Evolutionary conservation across 495 filamentous ascomycete species (phyloP).

Genomic region (Cryomyces minteri): DNA sequence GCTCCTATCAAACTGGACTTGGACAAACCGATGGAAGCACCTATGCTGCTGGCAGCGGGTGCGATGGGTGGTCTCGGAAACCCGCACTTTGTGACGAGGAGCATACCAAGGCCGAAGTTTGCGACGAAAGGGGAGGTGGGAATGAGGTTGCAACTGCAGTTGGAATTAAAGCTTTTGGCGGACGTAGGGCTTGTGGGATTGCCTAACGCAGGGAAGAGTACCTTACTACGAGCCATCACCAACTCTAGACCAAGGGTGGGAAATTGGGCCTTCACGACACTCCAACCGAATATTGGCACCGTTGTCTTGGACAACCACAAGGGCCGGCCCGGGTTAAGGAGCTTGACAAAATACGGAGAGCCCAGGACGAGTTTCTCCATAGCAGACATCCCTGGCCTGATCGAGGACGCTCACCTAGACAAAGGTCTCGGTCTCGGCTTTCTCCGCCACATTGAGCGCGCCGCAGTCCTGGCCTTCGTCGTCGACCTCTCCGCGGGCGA

Average conservation of each 20-base stretch:
- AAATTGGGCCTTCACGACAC: conserved; percentile 91
- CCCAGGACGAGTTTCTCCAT: conserved; percentile 68
- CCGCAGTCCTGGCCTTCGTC: conserved; percentile 82
- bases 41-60: conserved; percentile 79
- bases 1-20: conserved; percentile 69
- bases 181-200: conserved; percentile 89
- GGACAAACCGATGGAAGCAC: conserved; percentile 57
- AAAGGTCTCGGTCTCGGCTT: conserved; percentile 84
- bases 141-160: conserved; percentile 57
- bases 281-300: conserved; percentile 87
- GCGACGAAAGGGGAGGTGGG: conserved; percentile 73
- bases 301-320: conserved; percentile 73
- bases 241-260: conserved; percentile 77
- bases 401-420: conserved; percentile 81
- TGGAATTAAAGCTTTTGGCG: conserved; percentile 87
- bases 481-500: conserved; percentile 68
- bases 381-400: conserved; percentile 87
- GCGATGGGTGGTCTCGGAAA: conserved; percentile 84
- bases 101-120: conserved; percentile 55
- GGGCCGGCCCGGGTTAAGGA: conserved; percentile 37
- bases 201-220: conserved; percentile 93
- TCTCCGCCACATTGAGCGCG: conserved; percentile 84
- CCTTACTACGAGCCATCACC: conserved; percentile 69
- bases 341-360: conserved; percentile 16
- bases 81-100: conserved; percentile 66